Conservation (phyloP, 1,139 yeast genomes). For the Magnusiomyces tetraspermus region DNA sequence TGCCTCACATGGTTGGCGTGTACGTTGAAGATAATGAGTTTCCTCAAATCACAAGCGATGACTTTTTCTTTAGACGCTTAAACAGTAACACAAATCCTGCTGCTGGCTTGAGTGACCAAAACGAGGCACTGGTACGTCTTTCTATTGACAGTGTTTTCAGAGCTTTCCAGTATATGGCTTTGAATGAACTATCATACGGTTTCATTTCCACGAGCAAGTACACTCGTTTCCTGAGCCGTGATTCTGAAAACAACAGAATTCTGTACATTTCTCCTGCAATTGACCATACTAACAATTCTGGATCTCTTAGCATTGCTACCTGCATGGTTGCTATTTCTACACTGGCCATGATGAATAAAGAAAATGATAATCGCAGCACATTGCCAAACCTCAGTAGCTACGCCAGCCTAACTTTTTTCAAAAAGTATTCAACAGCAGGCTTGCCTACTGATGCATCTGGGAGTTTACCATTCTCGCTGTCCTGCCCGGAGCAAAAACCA, state of each 20-base stretch:
- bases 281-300: conserved; percentile 10
- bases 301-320: conserved; percentile 14
- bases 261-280: conserved; percentile 21
- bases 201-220: conserved; percentile 20
- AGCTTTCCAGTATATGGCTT: conserved; percentile 17
- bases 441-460: neutral
- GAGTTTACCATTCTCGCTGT: too few relatives aligned
- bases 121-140: conserved; percentile 4
- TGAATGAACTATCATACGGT: conserved; percentile 23
- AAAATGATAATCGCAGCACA: neutral
- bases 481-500: too few relatives aligned
- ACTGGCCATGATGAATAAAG: conserved; percentile 14
- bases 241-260: conserved; percentile 7
- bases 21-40: conserved; percentile 11
- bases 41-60: conserved; percentile 13
- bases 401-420: neutral
- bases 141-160: conserved; percentile 14
- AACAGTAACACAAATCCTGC: neutral
- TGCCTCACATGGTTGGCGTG: conserved; percentile 16
- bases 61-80: conserved; percentile 6
- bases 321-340: conserved; percentile 17
- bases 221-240: conserved; percentile 20
- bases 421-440: neutral
- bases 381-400: neutral
- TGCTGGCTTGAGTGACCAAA: neutral